Evolutionary conservation across 768 basidiomycete species (phyloP).

Genomic region (Baorangia bicolor): DNA sequence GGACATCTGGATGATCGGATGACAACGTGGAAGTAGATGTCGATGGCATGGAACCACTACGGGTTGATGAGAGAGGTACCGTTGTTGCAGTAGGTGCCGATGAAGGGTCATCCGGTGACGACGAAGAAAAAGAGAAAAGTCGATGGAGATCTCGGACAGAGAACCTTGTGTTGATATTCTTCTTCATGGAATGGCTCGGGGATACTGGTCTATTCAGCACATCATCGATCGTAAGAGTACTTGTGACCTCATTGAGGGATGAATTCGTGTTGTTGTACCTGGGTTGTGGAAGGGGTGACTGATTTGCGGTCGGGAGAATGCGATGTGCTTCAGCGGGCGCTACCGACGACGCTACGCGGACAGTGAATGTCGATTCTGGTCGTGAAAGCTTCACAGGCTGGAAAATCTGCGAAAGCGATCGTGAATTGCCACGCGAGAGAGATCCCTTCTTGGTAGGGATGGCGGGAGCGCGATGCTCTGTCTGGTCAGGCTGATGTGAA

Average conservation of each 20-base stretch:
- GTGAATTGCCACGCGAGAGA: conserved; percentile 26
- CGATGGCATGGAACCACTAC: conserved; percentile 1
- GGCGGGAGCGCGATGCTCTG: conserved; percentile 10
- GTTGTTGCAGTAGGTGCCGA: conserved; percentile 2
- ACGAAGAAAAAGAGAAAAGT: conserved; percentile 30
- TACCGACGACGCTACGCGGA: conserved; percentile 24
- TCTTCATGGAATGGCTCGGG: conserved; percentile 35
- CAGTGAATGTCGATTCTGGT: conserved; percentile 24
- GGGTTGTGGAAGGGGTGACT: conserved; percentile 8
- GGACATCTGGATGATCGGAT: conserved; percentile 16
- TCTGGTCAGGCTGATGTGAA: conserved; percentile 13
- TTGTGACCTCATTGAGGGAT: conserved; percentile 16
- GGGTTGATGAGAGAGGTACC: not conserved
- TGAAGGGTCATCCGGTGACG: conserved; percentile 14
- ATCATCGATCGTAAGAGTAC: conserved; percentile 11
- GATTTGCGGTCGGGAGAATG: not conserved
- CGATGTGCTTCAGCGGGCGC: conserved; percentile 18
- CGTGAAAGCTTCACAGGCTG: conserved; percentile 28
- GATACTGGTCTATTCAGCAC: conserved; percentile 28
- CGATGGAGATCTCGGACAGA: conserved; percentile 39
- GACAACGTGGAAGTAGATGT: conserved; percentile 14
- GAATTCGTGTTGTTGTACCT: conserved; percentile 28
- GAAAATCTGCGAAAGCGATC: conserved; percentile 34
- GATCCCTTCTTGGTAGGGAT: conserved; percentile 26
- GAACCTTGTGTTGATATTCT: conserved; percentile 27